Conservation (phyloP, 2,329 filamentous ascomycete genomes). For the Dactylonectria macrodidyma region DNA sequence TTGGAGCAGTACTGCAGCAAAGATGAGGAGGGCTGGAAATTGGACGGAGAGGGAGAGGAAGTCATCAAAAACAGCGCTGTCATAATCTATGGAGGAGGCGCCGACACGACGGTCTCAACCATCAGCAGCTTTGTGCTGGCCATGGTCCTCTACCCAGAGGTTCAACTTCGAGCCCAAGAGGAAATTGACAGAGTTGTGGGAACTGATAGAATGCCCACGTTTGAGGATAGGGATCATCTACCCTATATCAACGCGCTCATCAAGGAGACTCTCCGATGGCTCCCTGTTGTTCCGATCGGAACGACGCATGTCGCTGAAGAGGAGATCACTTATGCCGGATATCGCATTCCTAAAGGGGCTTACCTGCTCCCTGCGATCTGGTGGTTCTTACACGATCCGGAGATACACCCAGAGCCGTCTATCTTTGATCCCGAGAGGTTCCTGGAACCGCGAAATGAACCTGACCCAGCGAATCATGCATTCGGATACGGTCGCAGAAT, state of each 20-base stretch:
- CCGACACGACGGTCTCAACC: slow-evolving; percentile 49
- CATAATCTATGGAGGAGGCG: slow-evolving; percentile 49
- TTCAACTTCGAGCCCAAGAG: slow-evolving; percentile 44
- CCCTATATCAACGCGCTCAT: slow-evolving; percentile 51
- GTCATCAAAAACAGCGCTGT: slow-evolving; percentile 45
- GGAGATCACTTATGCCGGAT: slow-evolving; percentile 45
- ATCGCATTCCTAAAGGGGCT: slow-evolving; percentile 49
- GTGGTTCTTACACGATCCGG: slow-evolving; percentile 69
- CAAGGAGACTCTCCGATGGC: slow-evolving; percentile 52
- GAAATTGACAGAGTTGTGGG: slow-evolving; percentile 51
- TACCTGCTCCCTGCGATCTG: slow-evolving; percentile 43
- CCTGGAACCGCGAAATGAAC: slow-evolving; percentile 48
- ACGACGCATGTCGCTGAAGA: slow-evolving; percentile 57
- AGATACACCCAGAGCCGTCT: slow-evolving; percentile 68
- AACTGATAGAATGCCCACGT: slow-evolving; percentile 45
- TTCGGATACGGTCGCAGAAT: slow-evolving; percentile 56
- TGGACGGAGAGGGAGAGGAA: slow-evolving; percentile 40
- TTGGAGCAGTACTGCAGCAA: slow-evolving; percentile 35
- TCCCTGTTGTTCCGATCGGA: slow-evolving; percentile 52
- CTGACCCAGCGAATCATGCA: slow-evolving; percentile 48
- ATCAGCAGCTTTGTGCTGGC: slow-evolving; percentile 46
- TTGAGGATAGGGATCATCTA: slow-evolving; percentile 46
- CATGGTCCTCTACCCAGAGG: slow-evolving; percentile 43
- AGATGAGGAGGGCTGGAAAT: slow-evolving; percentile 1
- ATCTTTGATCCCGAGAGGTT: slow-evolving; percentile 53